phyloP scores from a whole-genome alignment of 768 basidiomycete species.

The Lactarius sanguifluus region DNA sequence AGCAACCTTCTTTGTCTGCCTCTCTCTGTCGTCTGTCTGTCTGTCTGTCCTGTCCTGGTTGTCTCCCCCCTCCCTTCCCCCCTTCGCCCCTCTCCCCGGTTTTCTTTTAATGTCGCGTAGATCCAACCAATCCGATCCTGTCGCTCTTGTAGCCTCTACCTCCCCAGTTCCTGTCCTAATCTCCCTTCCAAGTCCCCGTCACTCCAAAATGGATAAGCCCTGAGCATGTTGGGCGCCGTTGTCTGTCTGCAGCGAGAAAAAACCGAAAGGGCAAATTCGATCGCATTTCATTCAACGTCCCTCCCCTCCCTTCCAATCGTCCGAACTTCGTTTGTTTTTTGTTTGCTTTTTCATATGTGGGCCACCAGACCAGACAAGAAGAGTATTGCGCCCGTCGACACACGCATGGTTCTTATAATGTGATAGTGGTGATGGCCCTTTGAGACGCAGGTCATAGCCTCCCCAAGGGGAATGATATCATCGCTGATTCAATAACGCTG shows the following conservation, averaged over 20 bases:
- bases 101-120: conserved; percentile 20
- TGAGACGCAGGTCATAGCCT: neutral
- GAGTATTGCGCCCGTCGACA: neutral
- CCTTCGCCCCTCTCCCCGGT: conserved; percentile 10
- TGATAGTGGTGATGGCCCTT: neutral
- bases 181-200: conserved; percentile 25
- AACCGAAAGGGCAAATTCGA: conserved; percentile 13
- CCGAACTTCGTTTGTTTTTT: neutral
- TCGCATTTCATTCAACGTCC: conserved; percentile 14
- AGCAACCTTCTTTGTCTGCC: neutral
- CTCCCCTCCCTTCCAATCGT: neutral
- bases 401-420: neutral
- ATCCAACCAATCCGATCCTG: conserved; percentile 20
- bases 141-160: neutral
- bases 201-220: conserved; percentile 24
- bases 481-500: conserved; percentile 8
- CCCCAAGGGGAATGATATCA: conserved; percentile 24
- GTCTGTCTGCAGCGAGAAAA: neutral
- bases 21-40: neutral
- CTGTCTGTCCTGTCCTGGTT: neutral
- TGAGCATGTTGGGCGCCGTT: conserved; percentile 21
- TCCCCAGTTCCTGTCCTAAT: conserved; percentile 2
- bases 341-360: neutral
- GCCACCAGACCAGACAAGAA: neutral
- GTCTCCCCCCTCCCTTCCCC: neutral